Conservation (phyloP, 305 asterid species). For the Rubia peregrina region DNA sequence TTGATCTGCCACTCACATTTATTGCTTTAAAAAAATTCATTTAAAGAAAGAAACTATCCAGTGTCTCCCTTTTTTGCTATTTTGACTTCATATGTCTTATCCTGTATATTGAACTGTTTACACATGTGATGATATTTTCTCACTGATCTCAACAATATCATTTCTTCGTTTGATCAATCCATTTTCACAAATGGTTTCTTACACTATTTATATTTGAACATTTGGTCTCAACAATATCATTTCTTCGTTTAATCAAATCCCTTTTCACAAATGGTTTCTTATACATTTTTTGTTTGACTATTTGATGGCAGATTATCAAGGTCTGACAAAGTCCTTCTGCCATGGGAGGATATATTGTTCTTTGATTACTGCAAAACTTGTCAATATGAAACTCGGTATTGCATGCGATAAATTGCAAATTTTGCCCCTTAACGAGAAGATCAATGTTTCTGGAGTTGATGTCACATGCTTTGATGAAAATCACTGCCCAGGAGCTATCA, state of each 20-base stretch:
- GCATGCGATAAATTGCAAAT: slow-evolving; percentile 64
- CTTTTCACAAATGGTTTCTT: not conserved
- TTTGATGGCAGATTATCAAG: slow-evolving; percentile 82
- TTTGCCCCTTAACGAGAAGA: slow-evolving; percentile 78
- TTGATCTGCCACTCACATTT: not conserved
- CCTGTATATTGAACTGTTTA: not conserved
- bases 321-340: slow-evolving; percentile 77
- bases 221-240: not conserved
- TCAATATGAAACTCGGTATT: slow-evolving; percentile 76
- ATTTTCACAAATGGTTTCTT: not conserved
- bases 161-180: not conserved
- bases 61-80: not conserved
- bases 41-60: not conserved
- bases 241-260: not conserved
- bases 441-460: slow-evolving; percentile 59
- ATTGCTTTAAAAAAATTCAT: not conserved
- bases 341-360: slow-evolving; percentile 87
- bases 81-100: not conserved
- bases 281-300: not conserved
- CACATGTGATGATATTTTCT: not conserved
- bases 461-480: slow-evolving; percentile 95
- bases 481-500: slow-evolving; percentile 94
- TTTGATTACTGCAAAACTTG: slow-evolving; percentile 75
- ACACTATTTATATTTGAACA: not conserved
- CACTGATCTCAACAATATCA: not conserved